Evolutionary conservation across 2,329 filamentous ascomycete genomes (phyloP), one percentile per base, ranked within the genome.

Genomic region (Nigrospora osmanthi): DNA sequence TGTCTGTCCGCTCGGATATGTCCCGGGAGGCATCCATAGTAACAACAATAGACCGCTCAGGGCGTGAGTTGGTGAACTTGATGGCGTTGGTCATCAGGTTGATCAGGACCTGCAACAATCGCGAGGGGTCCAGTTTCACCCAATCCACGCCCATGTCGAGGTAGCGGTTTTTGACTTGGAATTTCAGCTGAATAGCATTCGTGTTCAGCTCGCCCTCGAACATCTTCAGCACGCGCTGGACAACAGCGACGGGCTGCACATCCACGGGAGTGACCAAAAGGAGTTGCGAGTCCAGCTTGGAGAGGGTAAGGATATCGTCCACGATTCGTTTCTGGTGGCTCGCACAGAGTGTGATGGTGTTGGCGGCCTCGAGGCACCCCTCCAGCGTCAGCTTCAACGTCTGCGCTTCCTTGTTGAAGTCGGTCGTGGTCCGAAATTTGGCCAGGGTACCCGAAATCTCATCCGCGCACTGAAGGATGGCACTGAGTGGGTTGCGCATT

Each of bases 301-400:
- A 82, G 15, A 85, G 64, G 1, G 81, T 84, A 15, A 85, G 63
- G 37, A 85, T 77, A 51, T 85, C 81, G 54, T 85, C 80, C 14
- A 85, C 80, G 46, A 85, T 85, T 7, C 80, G 72, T 65, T 87
- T 87, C 61, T 90, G 84, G 64, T 88, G 87, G 57, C 81, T 86
- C 42, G 85, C 84, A 61, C 87, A 93, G 13, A 90, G 71, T 17
- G 82, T 81, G 58, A 91, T 90, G 1, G 86, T 90, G 53, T 87
- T 85, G n/a, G 86, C 83, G 7, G 87, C 85, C 59, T 90, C 85
- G 16, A 88, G 72, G 48, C 77, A 78, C 32, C 66, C 68, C 16
- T 79, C 75, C 17, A 82, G 52, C 19, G 57, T 57, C 11, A 57
- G 47, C 38, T 46, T 57, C 9, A 79, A 60, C 4, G 61, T 61